A percentile compares a stretch with the other conserved stretches of the same genome.
phyloP scores from a whole-genome alignment of 1,284 basidiomycete species.

The Coniferiporia weirii region DNA sequence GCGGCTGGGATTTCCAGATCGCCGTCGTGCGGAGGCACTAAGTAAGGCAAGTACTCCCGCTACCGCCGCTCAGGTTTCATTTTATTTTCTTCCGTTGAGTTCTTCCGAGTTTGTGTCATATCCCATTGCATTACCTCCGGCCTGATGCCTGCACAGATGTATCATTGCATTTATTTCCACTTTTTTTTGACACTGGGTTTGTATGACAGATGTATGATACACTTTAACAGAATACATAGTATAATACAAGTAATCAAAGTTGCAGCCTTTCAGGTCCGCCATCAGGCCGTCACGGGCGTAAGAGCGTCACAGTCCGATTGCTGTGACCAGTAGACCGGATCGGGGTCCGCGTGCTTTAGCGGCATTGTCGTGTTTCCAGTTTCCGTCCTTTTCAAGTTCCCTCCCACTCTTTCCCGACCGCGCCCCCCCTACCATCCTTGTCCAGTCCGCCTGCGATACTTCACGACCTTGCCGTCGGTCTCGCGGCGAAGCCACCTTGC shows the following conservation, averaged over 20 bases:
- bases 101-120: no score
- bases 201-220: no score
- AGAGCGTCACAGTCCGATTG: no score
- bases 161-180: no score
- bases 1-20: constrained; percentile 79
- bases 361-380: neutral
- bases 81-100: no score
- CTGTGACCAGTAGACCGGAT: neutral
- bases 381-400: neutral
- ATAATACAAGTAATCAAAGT: no score
- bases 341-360: neutral
- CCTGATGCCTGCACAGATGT: no score
- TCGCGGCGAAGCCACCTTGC: neutral
- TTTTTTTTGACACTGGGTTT: no score
- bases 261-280: no score
- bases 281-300: no score
- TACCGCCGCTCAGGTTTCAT: neutral
- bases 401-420: neutral
- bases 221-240: no score
- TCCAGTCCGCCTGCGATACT: neutral
- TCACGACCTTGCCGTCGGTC: neutral
- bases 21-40: constrained; percentile 67
- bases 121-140: no score
- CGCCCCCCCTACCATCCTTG: neutral
- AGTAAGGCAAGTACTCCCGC: neutral